Conservation (phyloP, 2,329 filamentous ascomycete genomes). For the Penicillium janthinellum region DNA sequence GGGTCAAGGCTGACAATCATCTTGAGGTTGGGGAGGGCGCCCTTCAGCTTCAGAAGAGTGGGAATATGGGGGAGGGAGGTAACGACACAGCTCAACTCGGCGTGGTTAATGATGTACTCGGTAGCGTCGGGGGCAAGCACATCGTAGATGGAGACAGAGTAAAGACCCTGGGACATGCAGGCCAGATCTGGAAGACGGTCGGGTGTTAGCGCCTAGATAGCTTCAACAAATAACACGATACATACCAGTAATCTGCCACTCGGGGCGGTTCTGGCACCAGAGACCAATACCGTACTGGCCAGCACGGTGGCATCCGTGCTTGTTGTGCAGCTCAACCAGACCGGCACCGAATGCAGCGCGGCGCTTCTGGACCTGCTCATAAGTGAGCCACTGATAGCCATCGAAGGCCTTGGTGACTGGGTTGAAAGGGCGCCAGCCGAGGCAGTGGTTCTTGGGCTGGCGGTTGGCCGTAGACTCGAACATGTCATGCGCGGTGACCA, state of each 20-base stretch:
- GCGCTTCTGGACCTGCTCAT: slow-evolving; percentile 74
- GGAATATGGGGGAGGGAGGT: slow-evolving; percentile 81
- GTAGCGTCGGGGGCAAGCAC: slow-evolving; percentile 88
- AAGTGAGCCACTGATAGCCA: slow-evolving; percentile 81
- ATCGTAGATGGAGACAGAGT: slow-evolving; percentile 92
- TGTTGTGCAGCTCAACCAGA: slow-evolving; percentile 77
- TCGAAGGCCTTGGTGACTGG: slow-evolving; percentile 71
- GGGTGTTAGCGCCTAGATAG: slow-evolving; percentile 2
- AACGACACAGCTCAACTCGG: slow-evolving; percentile 72
- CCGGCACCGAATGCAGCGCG: slow-evolving; percentile 84
- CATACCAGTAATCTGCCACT: slow-evolving; percentile 81
- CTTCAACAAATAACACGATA: neutral
- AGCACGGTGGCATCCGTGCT: slow-evolving; percentile 65
- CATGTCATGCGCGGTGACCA: slow-evolving; percentile 74
- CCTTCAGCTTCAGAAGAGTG: slow-evolving; percentile 74
- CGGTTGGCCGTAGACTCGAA: slow-evolving; percentile 70
- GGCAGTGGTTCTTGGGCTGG: slow-evolving; percentile 68
- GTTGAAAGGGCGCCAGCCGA: slow-evolving; percentile 82
- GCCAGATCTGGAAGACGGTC: slow-evolving; percentile 67
- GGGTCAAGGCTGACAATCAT: slow-evolving; percentile 85
- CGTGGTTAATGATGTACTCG: slow-evolving; percentile 95
- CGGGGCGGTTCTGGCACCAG: slow-evolving; percentile 84
- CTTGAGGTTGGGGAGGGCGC: slow-evolving; percentile 79
- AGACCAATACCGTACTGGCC: slow-evolving; percentile 73
- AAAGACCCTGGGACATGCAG: slow-evolving; percentile 83